Base-by-base conservation (phyloP, 1,284 basidiomycete species). In the Sanguinoderma infundibulare region DNA sequence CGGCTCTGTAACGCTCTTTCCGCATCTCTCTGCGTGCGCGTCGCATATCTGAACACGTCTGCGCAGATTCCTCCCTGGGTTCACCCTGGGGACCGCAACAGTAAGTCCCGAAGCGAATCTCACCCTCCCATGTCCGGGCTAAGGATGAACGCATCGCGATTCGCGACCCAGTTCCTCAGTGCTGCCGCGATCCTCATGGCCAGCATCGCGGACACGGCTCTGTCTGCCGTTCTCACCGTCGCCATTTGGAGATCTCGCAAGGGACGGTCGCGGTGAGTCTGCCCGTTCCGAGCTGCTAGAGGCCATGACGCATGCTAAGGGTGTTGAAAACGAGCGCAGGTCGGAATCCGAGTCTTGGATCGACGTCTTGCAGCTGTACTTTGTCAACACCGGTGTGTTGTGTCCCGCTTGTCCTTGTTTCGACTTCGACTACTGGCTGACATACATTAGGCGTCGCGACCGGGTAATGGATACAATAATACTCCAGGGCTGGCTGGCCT, bases 301-400 rank as follows among this genome's bases (percentile, higher is more conserved):
- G n/a, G n/a, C n/a, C n/a, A n/a, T n/a, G n/a, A n/a, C n/a, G n/a
- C n/a, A n/a, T 53, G 51, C 32, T 38, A 5, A 30, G 22, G 40
- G 17, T 6, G 36, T 17, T 30, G 53, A 44, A 20, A 20, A 10
- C n/a, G 15, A 6, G 5, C 6, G 2, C 2, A 40, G 47, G 36
- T n/a, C 24, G 32, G 46, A 30, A 20, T 42, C 46, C 10, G 59
- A 51, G 36, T 52, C 59, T 3, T 26, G 39, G 22, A 15, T 52
- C 20, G 59, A 60, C n/a, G 24, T 26, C 14, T 1, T 55, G 22
- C 59, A 60, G 49, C 17, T 60, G 10, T 60, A 60, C 34, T 17
- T 44, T 2, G 24, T 60, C 24, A 60, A 60, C 20, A 55, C 54
- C 0, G 59, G 59, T 60, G 30, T 9, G 53, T 38, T 36, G 7